phyloP scores from a whole-genome alignment of 192 early-diverging fungal genomes.

The Rhizoclosmatium sp. region DNA sequence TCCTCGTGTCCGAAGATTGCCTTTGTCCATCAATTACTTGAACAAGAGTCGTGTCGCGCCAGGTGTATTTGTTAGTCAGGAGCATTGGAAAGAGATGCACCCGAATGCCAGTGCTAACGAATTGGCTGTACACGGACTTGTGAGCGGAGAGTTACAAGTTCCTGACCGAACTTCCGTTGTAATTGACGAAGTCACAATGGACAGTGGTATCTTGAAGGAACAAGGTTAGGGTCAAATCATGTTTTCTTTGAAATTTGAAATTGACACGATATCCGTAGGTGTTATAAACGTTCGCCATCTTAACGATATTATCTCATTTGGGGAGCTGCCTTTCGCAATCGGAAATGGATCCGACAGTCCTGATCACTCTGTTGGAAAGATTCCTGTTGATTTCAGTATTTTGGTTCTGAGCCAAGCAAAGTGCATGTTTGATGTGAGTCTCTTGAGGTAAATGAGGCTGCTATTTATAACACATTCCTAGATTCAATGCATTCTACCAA shows the following conservation, averaged over 20 bases:
- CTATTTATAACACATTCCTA: not conserved
- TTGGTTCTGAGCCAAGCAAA: slow-evolving; percentile 40
- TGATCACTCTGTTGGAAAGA: slow-evolving; percentile 31
- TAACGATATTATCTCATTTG: slow-evolving; percentile 32
- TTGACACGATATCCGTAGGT: slow-evolving; percentile 7
- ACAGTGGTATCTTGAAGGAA: slow-evolving; percentile 44
- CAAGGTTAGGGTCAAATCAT: slow-evolving; percentile 37
- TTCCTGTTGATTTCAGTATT: slow-evolving; percentile 32
- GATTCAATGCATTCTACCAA: slow-evolving; percentile 29
- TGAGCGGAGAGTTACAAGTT: slow-evolving; percentile 42
- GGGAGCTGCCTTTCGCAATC: slow-evolving; percentile 45
- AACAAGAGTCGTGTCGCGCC: slow-evolving; percentile 37
- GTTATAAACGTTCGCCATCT: slow-evolving; percentile 43
- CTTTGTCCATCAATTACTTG: slow-evolving; percentile 36
- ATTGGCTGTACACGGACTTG: slow-evolving; percentile 36
- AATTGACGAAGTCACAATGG: slow-evolving; percentile 43
- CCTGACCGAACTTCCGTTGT: slow-evolving; percentile 43
- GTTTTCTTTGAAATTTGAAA: not conserved
- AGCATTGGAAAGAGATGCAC: slow-evolving; percentile 22
- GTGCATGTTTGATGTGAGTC: slow-evolving; percentile 46
- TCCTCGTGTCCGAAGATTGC: slow-evolving; percentile 37
- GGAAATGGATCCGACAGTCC: slow-evolving; percentile 35
- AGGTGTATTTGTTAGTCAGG: slow-evolving; percentile 31
- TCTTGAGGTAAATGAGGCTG: not conserved
- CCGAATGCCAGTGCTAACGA: not conserved